Percentiles rank a stretch among this genome's conserved stretches.
Evolutionary conservation across 1,284 basidiomycete species (phyloP).

Genomic region (Cutaneotrichosporon sp.): DNA sequence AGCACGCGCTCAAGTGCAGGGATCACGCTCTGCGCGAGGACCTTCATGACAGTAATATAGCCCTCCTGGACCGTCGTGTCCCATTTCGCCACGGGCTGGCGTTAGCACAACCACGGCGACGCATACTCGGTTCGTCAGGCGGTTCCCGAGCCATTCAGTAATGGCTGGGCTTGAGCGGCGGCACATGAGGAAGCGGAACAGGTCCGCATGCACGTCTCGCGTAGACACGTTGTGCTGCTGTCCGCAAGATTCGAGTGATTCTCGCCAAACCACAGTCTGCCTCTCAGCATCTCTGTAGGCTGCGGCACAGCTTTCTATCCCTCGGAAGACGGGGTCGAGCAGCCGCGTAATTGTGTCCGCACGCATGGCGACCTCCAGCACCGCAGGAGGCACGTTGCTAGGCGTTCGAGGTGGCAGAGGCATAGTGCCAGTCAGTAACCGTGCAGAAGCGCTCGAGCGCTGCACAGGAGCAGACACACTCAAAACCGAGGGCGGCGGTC

Average conservation of each 20-base stretch:
- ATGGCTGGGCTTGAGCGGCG: conserved; percentile 41
- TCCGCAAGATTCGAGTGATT: conserved; percentile 47
- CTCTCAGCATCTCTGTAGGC: conserved; percentile 43
- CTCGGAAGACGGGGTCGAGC: conserved; percentile 38
- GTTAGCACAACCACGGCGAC: background rate
- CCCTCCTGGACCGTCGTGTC: conserved; percentile 36
- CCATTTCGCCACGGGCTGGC: conserved; percentile 48
- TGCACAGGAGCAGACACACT: conserved; percentile 17
- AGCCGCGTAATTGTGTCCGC: conserved; percentile 32
- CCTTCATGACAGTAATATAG: conserved; percentile 35
- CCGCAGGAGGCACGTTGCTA: background rate
- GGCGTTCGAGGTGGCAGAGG: conserved; percentile 9
- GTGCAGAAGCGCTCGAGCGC: background rate
- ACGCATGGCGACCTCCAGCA: conserved; percentile 30
- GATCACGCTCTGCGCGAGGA: conserved; percentile 40
- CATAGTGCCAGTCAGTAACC: conserved; percentile 41
- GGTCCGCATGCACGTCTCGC: conserved; percentile 43
- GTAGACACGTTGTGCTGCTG: conserved; percentile 41
- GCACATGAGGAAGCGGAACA: conserved; percentile 46
- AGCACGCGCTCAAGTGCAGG: conserved; percentile 45
- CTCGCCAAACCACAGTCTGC: conserved; percentile 48
- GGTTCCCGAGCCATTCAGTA: conserved; percentile 47
- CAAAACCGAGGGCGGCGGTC: conserved; percentile 31
- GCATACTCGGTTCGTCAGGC: conserved; percentile 44
- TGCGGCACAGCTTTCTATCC: conserved; percentile 34